phyloP scores from a whole-genome alignment of 176 grass and related monocot species.

The Avena sativa region DNA sequence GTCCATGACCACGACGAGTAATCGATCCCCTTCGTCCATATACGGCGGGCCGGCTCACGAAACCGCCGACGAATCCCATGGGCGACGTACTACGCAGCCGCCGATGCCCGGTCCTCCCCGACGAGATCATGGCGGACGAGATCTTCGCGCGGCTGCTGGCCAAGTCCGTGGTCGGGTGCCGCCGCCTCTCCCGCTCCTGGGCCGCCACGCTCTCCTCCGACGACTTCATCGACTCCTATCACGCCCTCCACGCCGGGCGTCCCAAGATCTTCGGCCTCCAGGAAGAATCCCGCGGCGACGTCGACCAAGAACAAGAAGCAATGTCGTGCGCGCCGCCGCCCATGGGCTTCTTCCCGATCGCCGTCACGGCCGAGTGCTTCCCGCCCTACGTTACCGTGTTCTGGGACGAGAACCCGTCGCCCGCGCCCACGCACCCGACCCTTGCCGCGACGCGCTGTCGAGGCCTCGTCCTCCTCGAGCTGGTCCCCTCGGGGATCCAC shows the following conservation, averaged over 20 bases:
- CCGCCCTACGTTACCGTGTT: not conserved
- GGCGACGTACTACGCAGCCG: too few relatives aligned
- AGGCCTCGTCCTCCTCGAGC: conserved; percentile 12
- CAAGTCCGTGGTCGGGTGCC: not conserved
- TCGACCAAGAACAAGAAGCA: not conserved
- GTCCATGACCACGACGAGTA: too few relatives aligned
- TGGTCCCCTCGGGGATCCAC: not conserved
- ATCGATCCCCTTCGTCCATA: too few relatives aligned
- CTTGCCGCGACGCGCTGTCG: not conserved
- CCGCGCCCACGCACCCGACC: not conserved
- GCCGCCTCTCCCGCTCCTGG: conserved; percentile 24
- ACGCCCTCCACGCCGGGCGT: not conserved
- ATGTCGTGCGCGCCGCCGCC: not conserved
- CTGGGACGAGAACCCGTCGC: not conserved
- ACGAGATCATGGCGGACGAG: not conserved
- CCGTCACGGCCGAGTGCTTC: not conserved
- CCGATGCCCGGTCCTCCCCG: not conserved
- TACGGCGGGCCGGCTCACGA: too few relatives aligned
- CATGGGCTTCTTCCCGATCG: not conserved
- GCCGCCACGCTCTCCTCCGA: not conserved
- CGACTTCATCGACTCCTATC: not conserved
- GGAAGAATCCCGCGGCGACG: not conserved
- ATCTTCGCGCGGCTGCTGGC: conserved; percentile 16
- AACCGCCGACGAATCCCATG: not conserved
- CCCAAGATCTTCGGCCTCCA: not conserved